A percentile compares a stretch with the other conserved stretches of the same genome.
Evolutionary conservation across 2,329 filamentous ascomycete genomes (phyloP).

Genomic region (Exophiala spinifera): DNA sequence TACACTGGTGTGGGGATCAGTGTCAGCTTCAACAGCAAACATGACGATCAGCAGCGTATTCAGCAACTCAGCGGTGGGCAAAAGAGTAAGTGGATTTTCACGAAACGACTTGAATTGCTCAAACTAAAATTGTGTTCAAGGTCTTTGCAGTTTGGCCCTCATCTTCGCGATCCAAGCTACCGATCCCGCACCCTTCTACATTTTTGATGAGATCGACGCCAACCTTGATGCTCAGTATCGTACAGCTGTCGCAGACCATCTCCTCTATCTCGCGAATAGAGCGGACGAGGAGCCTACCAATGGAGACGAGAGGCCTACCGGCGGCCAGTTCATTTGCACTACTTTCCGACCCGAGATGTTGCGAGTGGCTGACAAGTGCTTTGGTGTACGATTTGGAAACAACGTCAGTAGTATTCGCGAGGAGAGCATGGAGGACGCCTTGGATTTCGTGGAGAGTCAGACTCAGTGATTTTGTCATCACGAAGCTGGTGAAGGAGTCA

Average conservation of each 20-base stretch:
- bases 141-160: slow-evolving; percentile 91
- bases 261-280: slow-evolving; percentile 71
- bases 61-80: slow-evolving; percentile 96
- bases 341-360: slow-evolving; percentile 98
- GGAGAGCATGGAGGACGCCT: slow-evolving; percentile 78
- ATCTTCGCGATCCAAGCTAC: slow-evolving; percentile 99
- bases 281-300: slow-evolving; percentile 50
- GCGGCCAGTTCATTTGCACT: slow-evolving; percentile 92
- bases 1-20: slow-evolving; percentile 95
- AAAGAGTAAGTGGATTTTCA: slow-evolving; percentile 68
- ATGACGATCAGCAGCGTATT: slow-evolving; percentile 96
- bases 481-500: background rate
- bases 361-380: slow-evolving; percentile 92
- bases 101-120: slow-evolving; percentile 11
- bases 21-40: slow-evolving; percentile 97
- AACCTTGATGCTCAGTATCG: slow-evolving; percentile 98
- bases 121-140: slow-evolving; percentile 41
- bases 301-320: slow-evolving; percentile 34
- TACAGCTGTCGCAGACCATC: slow-evolving; percentile 86
- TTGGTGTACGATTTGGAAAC: slow-evolving; percentile 85
- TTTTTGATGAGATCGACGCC: slow-evolving; percentile 98
- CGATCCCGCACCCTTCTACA: slow-evolving; percentile 96
- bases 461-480: slow-evolving; percentile 29
- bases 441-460: slow-evolving; percentile 93
- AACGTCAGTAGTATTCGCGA: slow-evolving; percentile 95